Conservation (phyloP, 2,329 filamentous ascomycete genomes). For the Aspergillus hiratsukae region DNA sequence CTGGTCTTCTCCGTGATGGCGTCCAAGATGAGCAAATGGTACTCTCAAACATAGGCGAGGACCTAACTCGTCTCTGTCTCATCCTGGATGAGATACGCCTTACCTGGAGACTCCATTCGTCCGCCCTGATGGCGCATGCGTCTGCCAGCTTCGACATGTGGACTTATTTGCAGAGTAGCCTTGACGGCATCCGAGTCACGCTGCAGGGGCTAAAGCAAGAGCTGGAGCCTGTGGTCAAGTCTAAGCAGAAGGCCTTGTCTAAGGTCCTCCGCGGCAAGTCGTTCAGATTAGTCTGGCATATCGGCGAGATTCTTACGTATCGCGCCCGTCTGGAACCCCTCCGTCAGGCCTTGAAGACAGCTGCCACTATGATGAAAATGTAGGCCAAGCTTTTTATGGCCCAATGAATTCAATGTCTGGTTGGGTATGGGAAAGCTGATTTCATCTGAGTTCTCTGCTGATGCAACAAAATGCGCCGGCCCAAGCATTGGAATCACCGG, state of each 20-base stretch:
- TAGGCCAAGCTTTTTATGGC: background rate
- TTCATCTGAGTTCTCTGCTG: background rate
- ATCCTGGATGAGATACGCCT: background rate
- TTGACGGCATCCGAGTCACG: background rate
- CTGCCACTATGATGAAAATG: background rate
- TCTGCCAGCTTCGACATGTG: conserved; percentile 2
- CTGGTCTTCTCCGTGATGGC: background rate
- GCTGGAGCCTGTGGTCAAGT: background rate
- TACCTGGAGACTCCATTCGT: background rate
- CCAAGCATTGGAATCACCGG: background rate
- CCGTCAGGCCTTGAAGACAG: background rate
- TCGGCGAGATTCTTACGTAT: background rate
- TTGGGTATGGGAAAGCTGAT: background rate
- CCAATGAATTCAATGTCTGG: too few species aligned
- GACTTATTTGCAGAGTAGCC: background rate
- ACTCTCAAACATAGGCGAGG: background rate
- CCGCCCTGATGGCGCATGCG: background rate
- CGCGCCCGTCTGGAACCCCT: background rate
- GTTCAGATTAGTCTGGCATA: background rate
- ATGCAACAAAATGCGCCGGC: background rate
- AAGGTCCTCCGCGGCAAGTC: background rate
- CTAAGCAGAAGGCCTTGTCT: background rate
- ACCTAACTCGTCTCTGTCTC: background rate
- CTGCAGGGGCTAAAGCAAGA: background rate
- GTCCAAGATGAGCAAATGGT: background rate